Evolutionary conservation across 176 grass and related monocot genomes (phyloP).

Genomic region (Pharus latifolius): DNA sequence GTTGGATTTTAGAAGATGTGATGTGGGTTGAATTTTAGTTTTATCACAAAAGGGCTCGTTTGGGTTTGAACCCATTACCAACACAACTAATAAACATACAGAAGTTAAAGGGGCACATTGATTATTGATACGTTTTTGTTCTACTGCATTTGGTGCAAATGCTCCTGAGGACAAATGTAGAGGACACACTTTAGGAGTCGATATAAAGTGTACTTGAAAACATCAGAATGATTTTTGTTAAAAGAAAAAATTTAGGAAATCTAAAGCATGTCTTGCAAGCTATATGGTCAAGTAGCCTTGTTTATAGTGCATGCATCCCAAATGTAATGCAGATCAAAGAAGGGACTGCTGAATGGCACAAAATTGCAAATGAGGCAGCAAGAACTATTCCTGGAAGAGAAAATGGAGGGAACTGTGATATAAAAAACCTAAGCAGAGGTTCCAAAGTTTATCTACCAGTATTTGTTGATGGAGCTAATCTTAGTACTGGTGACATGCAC

Average conservation of each 20-base stretch:
- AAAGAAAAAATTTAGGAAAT: neutral
- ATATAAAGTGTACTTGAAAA: no score
- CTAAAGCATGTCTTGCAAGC: neutral
- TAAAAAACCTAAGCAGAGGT: slow-evolving; percentile 88
- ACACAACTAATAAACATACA: no score
- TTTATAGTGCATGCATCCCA: neutral
- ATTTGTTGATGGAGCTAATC: slow-evolving; percentile 86
- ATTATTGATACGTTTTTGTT: no score
- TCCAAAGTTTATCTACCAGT: slow-evolving; percentile 95
- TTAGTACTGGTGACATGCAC: slow-evolving; percentile 88
- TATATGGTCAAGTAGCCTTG: neutral
- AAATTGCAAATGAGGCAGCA: slow-evolving; percentile 75
- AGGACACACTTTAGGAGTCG: no score
- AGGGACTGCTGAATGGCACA: slow-evolving; percentile 55
- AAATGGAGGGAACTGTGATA: slow-evolving; percentile 92
- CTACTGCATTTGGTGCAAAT: no score
- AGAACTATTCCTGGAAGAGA: slow-evolving; percentile 86
- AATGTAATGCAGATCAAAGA: slow-evolving; percentile 54
- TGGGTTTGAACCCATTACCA: no score
- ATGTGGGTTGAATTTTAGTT: no score
- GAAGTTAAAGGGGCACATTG: no score
- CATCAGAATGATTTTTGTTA: no score
- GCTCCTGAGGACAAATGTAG: no score
- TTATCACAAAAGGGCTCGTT: no score
- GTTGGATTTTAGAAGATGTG: no score